Percentiles rank a stretch among this genome's conserved stretches.
phyloP scores from a whole-genome alignment of 2,329 filamentous ascomycete genomes.

The Stagonosporopsis chrysanthemi region DNA sequence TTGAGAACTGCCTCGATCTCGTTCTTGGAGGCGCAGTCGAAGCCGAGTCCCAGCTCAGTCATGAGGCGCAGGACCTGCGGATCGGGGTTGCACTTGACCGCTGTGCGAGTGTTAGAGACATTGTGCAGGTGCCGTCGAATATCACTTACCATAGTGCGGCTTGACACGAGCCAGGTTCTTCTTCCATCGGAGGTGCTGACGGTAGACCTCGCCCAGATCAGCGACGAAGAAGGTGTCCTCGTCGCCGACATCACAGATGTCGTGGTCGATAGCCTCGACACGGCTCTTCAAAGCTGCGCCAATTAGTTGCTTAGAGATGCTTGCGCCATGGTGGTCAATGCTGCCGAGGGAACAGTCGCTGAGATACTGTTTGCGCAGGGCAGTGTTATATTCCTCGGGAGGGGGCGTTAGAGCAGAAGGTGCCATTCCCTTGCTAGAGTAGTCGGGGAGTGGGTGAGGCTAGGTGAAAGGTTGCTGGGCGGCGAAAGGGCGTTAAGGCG shows the following conservation, averaged over 20 bases:
- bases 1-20: slow-evolving; percentile 93
- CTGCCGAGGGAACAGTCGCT: slow-evolving; percentile 39
- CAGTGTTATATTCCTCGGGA: slow-evolving; percentile 50
- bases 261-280: slow-evolving; percentile 82
- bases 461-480: slow-evolving; percentile 25
- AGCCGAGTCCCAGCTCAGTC: slow-evolving; percentile 86
- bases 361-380: slow-evolving; percentile 47
- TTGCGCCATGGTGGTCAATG: slow-evolving; percentile 58
- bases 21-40: slow-evolving; percentile 97
- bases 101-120: slow-evolving; percentile 57
- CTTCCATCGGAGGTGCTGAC: slow-evolving; percentile 99
- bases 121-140: background rate
- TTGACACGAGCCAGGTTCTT: slow-evolving; percentile 89
- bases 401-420: slow-evolving; percentile 67
- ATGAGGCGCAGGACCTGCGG: slow-evolving; percentile 87
- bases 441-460: slow-evolving; percentile 31
- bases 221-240: slow-evolving; percentile 99
- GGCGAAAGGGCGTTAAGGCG: slow-evolving; percentile 76
- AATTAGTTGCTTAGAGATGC: slow-evolving; percentile 78
- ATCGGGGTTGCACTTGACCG: slow-evolving; percentile 99
- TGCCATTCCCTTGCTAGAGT: slow-evolving; percentile 69
- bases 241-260: slow-evolving; percentile 87
- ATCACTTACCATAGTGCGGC: slow-evolving; percentile 85
- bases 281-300: slow-evolving; percentile 85
- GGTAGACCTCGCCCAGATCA: slow-evolving; percentile 97